Evolutionary conservation across 768 basidiomycete species (phyloP).

Genomic region (Daedaleopsis nitida): DNA sequence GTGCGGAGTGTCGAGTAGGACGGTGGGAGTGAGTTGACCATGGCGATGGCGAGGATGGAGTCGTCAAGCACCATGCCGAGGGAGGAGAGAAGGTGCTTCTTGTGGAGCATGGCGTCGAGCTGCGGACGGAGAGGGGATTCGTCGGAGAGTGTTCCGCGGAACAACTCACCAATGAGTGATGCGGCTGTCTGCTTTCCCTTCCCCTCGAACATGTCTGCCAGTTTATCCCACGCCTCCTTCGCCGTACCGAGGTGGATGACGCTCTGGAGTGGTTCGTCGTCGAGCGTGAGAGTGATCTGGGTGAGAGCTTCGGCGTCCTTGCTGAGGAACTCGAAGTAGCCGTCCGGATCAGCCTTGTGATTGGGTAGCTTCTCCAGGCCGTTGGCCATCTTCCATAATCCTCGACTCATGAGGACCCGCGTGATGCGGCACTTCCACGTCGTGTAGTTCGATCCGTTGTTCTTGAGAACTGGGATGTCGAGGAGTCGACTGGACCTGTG

Average conservation of each 20-base stretch:
- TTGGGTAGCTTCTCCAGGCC: no score
- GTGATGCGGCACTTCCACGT: no score
- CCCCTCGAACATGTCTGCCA: constrained; percentile 25
- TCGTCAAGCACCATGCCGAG: constrained; percentile 24
- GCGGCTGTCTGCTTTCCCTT: constrained; percentile 27
- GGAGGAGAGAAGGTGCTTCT: constrained; percentile 14
- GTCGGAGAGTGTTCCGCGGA: constrained; percentile 24
- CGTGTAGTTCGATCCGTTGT: no score
- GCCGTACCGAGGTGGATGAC: constrained; percentile 20
- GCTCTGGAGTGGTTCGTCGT: constrained; percentile 25
- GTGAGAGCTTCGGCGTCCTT: constrained; percentile 22
- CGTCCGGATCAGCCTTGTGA: no score
- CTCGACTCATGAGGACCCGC: no score
- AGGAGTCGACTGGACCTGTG: no score
- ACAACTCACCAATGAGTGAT: constrained; percentile 27
- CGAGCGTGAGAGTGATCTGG: constrained; percentile 28
- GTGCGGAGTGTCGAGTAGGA: constrained; percentile 25
- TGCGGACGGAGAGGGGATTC: constrained; percentile 21
- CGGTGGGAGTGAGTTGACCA: constrained; percentile 25
- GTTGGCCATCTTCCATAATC: no score
- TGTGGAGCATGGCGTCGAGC: constrained; percentile 24
- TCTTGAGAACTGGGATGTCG: no score
- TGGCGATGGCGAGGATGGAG: constrained; percentile 24
- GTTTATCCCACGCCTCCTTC: constrained; percentile 25
- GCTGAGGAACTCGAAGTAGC: no score